Percentiles rank a stretch among this genome's conserved stretches.
These are phyloP conservation scores for Ceratocystis harringtonii DNA, from an alignment of 2,329 filamentous ascomycete genomes.

Conservation along the genomic window DNA sequence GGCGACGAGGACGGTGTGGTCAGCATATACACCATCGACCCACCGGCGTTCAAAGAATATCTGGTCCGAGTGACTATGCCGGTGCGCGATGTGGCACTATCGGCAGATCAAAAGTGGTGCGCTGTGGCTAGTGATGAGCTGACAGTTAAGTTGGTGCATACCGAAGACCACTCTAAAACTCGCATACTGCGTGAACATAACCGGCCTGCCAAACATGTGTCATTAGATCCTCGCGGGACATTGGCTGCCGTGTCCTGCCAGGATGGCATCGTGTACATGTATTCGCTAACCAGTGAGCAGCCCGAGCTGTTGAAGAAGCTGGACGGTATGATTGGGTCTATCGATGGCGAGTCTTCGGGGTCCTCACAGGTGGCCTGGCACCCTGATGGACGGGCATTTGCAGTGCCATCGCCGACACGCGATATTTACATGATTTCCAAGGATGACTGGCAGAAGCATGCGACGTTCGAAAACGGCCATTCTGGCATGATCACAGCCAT, in stretches of 20 bases:
- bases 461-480: constrained; percentile 64
- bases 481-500: constrained; percentile 71
- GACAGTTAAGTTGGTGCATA: constrained; percentile 76
- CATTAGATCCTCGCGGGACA: constrained; percentile 68
- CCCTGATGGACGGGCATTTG: constrained; percentile 84
- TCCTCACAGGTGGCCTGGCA: constrained; percentile 75
- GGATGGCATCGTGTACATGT: constrained; percentile 81
- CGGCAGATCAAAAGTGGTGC: constrained; percentile 69
- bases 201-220: constrained; percentile 78
- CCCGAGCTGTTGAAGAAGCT: constrained; percentile 71
- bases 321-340: constrained; percentile 65
- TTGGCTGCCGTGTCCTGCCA: constrained; percentile 70
- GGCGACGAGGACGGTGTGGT: constrained; percentile 94
- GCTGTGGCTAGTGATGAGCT: constrained; percentile 96
- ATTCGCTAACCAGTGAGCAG: constrained; percentile 62
- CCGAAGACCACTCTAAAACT: constrained; percentile 59
- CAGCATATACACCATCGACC: constrained; percentile 69
- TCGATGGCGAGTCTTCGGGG: constrained; percentile 48
- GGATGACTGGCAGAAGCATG: constrained; percentile 77
- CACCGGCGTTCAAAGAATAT: constrained; percentile 59
- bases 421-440: constrained; percentile 80
- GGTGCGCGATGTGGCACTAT: constrained; percentile 71
- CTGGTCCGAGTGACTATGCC: constrained; percentile 74
- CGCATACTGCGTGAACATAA: constrained; percentile 69
- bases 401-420: constrained; percentile 63